A percentile compares a stretch with the other conserved stretches of the same genome.
Evolutionary conservation across 306 rosid species (phyloP).

Genomic region (Hippophae gyantsensis): DNA sequence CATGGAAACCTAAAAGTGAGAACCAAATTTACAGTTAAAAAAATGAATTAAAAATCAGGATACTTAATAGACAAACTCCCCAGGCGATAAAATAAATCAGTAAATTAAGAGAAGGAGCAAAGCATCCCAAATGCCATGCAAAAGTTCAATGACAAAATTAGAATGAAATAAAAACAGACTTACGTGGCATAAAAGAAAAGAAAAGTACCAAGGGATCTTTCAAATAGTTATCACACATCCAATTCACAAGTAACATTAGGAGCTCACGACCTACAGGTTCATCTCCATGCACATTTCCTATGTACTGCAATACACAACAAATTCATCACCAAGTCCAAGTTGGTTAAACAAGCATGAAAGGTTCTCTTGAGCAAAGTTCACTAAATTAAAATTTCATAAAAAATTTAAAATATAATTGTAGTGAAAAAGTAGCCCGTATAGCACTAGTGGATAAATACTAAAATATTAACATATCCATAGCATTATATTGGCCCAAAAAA

Average conservation of each 20-base stretch:
- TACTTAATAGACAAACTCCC: not conserved
- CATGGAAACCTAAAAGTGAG: too few species aligned
- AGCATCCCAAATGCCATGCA: not conserved
- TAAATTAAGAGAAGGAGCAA: not conserved
- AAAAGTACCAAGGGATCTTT: slow-evolving; percentile 73
- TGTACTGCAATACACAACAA: slow-evolving; percentile 59
- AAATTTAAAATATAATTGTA: not conserved
- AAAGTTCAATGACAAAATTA: not conserved
- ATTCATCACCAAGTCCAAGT: slow-evolving; percentile 16
- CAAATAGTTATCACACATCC: slow-evolving; percentile 83
- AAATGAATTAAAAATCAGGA: too few species aligned
- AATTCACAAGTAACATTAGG: slow-evolving; percentile 68
- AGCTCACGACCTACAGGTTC: slow-evolving; percentile 95
- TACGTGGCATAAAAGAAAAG: slow-evolving; percentile 8
- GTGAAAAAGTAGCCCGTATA: not conserved
- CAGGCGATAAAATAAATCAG: not conserved
- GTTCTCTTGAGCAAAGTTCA: not conserved
- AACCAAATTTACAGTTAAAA: too few species aligned
- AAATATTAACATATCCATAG: not conserved
- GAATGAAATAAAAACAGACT: not conserved
- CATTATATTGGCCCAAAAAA: too few species aligned
- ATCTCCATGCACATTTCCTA: slow-evolving; percentile 95
- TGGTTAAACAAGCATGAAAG: slow-evolving; percentile 11
- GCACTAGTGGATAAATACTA: not conserved
- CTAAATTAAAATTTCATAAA: not conserved